phyloP scores from a whole-genome alignment of 495 filamentous ascomycete species.

The Lindgomyces ingoldianus region DNA sequence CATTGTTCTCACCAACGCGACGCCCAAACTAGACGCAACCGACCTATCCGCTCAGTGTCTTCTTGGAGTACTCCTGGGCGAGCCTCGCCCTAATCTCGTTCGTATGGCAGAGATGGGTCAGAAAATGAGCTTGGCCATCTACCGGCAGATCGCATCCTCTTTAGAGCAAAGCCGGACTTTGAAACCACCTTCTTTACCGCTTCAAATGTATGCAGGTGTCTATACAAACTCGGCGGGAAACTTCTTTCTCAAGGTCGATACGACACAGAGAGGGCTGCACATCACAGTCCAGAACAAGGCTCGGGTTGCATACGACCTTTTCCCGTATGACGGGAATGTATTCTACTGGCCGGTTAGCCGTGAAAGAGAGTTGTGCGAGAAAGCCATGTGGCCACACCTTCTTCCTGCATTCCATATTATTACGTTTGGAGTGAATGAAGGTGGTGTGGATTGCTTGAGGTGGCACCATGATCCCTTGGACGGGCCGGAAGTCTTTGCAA shows the following conservation, averaged over 20 bases:
- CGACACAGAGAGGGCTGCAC: neutral
- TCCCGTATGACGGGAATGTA: constrained; percentile 5
- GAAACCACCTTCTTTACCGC: constrained; percentile 1
- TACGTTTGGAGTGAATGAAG: neutral
- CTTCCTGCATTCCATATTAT: constrained; percentile 13
- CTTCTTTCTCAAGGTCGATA: constrained; percentile 1
- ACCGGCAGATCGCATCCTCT: neutral
- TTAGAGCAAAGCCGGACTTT: neutral
- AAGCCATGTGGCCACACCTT: neutral
- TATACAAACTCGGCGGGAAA: constrained; percentile 5
- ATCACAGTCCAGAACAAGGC: constrained; percentile 7
- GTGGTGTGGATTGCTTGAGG: neutral
- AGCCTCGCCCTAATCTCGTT: neutral
- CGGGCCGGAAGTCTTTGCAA: constrained; percentile 4
- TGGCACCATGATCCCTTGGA: constrained; percentile 14
- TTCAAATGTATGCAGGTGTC: neutral
- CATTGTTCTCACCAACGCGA: constrained; percentile 9
- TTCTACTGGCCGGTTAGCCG: constrained; percentile 13
- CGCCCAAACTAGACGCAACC: constrained; percentile 4
- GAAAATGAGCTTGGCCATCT: constrained; percentile 1
- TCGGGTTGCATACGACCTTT: neutral
- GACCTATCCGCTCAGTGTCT: constrained; percentile 10
- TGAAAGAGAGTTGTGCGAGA: constrained; percentile 1
- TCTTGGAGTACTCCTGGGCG: neutral
- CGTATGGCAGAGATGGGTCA: neutral